These are phyloP conservation scores for Naegleria gruberi DNA, from an alignment of 208 protist species.

Conservation along the genomic window DNA sequence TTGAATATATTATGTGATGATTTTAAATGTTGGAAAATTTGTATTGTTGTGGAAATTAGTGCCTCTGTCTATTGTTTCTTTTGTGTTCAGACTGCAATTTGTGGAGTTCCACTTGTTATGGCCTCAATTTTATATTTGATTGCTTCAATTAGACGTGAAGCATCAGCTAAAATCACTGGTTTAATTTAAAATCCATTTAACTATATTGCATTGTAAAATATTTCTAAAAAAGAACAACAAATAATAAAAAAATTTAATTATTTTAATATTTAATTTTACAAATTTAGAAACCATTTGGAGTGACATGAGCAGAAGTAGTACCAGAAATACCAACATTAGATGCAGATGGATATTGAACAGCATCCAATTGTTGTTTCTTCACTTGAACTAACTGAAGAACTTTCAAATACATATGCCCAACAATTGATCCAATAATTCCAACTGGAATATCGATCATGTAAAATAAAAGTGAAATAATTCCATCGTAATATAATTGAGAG, in stretches of 20 bases:
- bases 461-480: background rate
- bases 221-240: no score
- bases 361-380: no score
- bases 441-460: background rate
- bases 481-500: background rate
- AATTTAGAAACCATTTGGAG: no score
- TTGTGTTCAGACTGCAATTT: conserved; percentile 6
- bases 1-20: no score
- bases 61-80: background rate
- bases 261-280: no score
- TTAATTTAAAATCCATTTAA: background rate
- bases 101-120: background rate
- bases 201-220: no score
- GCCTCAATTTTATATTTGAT: conserved; percentile 2
- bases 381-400: no score
- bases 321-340: no score
- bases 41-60: background rate
- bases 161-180: background rate
- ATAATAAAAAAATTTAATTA: no score
- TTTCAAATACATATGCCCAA: background rate
- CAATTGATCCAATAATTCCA: background rate
- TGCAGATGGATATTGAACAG: no score
- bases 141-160: background rate
- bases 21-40: no score
- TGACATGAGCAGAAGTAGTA: no score